phyloP scores from a whole-genome alignment of 805 yeast species.

The Candida montana region DNA sequence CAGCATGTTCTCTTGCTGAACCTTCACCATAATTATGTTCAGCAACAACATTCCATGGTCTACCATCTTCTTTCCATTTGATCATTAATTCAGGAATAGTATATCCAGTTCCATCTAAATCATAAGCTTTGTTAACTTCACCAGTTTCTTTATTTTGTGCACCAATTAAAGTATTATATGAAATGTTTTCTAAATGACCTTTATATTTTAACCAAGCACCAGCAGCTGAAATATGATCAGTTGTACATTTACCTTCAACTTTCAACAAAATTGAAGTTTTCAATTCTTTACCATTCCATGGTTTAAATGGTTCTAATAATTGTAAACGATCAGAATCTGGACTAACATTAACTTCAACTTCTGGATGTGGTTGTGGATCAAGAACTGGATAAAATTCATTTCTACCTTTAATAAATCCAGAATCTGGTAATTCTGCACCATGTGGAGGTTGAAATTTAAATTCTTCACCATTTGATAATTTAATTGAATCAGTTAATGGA shows the following conservation, averaged over 20 bases:
- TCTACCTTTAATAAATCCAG: slow-evolving; percentile 76
- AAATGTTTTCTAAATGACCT: slow-evolving; percentile 92
- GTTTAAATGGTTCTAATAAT: slow-evolving; percentile 77
- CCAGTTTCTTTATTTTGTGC: slow-evolving; percentile 97
- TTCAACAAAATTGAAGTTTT: slow-evolving; percentile 72
- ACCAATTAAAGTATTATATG: slow-evolving; percentile 87
- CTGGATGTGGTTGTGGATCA: slow-evolving; percentile 60
- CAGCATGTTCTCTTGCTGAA: slow-evolving; percentile 98
- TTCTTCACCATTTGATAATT: slow-evolving; percentile 58
- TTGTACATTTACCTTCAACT: slow-evolving; percentile 97
- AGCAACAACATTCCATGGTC: slow-evolving; percentile 94
- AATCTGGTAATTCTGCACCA: slow-evolving; percentile 79
- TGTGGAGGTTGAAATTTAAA: slow-evolving; percentile 77
- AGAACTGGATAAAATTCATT: slow-evolving; percentile 66
- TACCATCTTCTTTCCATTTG: slow-evolving; percentile 80
- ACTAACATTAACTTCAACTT: slow-evolving; percentile 60
- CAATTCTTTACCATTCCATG: slow-evolving; percentile 86
- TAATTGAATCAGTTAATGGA: slow-evolving; percentile 83
- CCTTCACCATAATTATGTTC: slow-evolving; percentile 99
- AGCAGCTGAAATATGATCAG: slow-evolving; percentile 98
- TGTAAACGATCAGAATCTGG: slow-evolving; percentile 91
- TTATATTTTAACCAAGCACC: slow-evolving; percentile 98
- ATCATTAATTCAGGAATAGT: slow-evolving; percentile 96
- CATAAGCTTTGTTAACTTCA: slow-evolving; percentile 87
- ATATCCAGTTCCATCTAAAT: slow-evolving; percentile 68